Percentiles rank a stretch among this genome's conserved stretches.
Evolutionary conservation across 2,329 filamentous ascomycete species (phyloP).

Genomic region (Fusarium austroafricanum): DNA sequence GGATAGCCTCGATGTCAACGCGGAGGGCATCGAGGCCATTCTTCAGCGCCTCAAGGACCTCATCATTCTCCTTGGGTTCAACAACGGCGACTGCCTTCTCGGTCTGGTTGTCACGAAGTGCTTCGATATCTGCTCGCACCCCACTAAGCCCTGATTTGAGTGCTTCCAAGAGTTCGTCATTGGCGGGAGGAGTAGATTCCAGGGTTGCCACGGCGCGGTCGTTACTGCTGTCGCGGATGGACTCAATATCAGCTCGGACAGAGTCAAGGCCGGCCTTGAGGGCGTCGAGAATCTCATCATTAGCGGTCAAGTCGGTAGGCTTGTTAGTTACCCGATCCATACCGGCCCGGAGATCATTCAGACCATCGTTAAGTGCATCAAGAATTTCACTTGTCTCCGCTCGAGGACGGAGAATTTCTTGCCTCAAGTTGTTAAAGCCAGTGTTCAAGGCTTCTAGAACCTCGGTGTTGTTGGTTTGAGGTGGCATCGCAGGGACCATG

Average conservation of each 20-base stretch:
- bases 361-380: slow-evolving; percentile 88
- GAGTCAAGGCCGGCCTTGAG: slow-evolving; percentile 83
- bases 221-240: slow-evolving; percentile 70
- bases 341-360: slow-evolving; percentile 79
- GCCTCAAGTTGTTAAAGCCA: slow-evolving; percentile 79
- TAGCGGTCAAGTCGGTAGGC: slow-evolving; percentile 83
- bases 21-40: slow-evolving; percentile 40
- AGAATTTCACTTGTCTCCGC: slow-evolving; percentile 87
- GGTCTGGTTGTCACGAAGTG: slow-evolving; percentile 70
- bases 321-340: slow-evolving; percentile 84
- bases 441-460: slow-evolving; percentile 76
- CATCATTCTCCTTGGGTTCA: slow-evolving; percentile 74
- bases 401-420: slow-evolving; percentile 76
- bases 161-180: slow-evolving; percentile 88
- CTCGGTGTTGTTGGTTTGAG: slow-evolving; percentile 65
- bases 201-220: slow-evolving; percentile 61
- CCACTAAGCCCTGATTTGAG: slow-evolving; percentile 83
- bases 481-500: slow-evolving; percentile 67
- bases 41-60: slow-evolving; percentile 77
- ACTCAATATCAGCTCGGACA: slow-evolving; percentile 81
- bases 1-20: slow-evolving; percentile 56
- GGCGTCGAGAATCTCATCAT: slow-evolving; percentile 89
- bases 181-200: slow-evolving; percentile 65
- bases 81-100: slow-evolving; percentile 54
- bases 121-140: slow-evolving; percentile 82